phyloP scores from a whole-genome alignment of 225 moss, liverwort and hornwort species.

The Takakia lepidozioides region DNA sequence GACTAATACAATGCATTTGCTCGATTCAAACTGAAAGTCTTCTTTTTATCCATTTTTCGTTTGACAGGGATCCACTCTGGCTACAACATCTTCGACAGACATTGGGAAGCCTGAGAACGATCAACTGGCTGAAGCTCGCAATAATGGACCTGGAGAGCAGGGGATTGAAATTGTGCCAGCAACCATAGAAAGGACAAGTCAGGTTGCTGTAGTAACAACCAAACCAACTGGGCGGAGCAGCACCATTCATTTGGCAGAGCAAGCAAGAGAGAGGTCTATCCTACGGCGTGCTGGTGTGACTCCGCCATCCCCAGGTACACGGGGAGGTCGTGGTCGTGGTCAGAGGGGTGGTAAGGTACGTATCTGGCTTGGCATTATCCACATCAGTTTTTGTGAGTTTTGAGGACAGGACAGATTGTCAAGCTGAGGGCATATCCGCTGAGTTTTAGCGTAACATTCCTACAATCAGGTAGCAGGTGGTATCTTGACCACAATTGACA shows the following conservation, averaged over 20 bases:
- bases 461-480: too few relatives aligned
- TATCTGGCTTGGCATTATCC: background rate
- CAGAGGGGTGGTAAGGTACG: slow-evolving; percentile 62
- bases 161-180: slow-evolving; percentile 21
- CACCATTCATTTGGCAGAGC: slow-evolving; percentile 89
- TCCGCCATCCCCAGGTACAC: slow-evolving; percentile 63
- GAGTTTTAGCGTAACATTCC: too few relatives aligned
- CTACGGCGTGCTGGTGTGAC: slow-evolving; percentile 52
- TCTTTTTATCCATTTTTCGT: background rate
- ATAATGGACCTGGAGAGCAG: slow-evolving; percentile 10
- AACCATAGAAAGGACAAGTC: slow-evolving; percentile 36
- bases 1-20: too few relatives aligned
- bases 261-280: slow-evolving; percentile 82
- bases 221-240: slow-evolving; percentile 50
- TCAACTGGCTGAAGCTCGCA: slow-evolving; percentile 8
- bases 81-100: slow-evolving; percentile 18
- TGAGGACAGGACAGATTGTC: background rate
- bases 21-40: background rate
- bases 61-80: slow-evolving; percentile 20
- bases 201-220: slow-evolving; percentile 43
- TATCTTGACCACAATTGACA: too few relatives aligned
- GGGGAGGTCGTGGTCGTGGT: slow-evolving; percentile 69
- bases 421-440: too few relatives aligned
- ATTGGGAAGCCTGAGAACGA: slow-evolving; percentile 16
- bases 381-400: background rate